These are phyloP conservation scores for Amylostereum chailletii DNA, from an alignment of 1,284 basidiomycete genomes.

Conservation along the genomic window DNA sequence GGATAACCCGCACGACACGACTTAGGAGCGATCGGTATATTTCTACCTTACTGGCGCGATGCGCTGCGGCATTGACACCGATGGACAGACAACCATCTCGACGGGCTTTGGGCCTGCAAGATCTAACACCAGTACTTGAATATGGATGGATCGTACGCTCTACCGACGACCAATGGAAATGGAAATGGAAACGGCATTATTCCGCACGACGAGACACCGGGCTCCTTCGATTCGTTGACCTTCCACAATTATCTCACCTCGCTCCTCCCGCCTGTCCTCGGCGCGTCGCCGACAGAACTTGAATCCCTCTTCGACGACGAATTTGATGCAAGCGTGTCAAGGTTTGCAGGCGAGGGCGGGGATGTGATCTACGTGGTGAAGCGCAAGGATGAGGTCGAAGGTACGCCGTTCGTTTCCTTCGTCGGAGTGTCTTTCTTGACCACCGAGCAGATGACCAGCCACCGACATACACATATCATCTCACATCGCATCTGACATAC, in stretches of 20 bases:
- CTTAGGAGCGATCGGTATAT: too few relatives aligned
- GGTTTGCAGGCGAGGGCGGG: slow-evolving; percentile 68
- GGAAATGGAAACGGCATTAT: slow-evolving; percentile 10
- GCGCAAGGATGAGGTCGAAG: slow-evolving; percentile 60
- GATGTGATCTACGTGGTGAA: slow-evolving; percentile 75
- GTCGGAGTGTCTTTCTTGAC: slow-evolving; percentile 3
- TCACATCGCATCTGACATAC: slow-evolving; percentile 73
- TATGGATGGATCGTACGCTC: slow-evolving; percentile 1
- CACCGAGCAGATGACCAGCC: slow-evolving; percentile 44
- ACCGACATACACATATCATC: slow-evolving; percentile 57
- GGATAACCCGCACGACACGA: too few relatives aligned
- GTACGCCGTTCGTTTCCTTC: slow-evolving; percentile 28
- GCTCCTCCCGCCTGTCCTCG: slow-evolving; percentile 70
- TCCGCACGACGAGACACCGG: slow-evolving; percentile 12
- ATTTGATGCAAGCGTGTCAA: slow-evolving; percentile 63
- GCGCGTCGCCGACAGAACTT: slow-evolving; percentile 53
- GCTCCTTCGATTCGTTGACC: slow-evolving; percentile 47
- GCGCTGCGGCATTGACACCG: too few relatives aligned
- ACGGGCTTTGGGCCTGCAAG: too few relatives aligned
- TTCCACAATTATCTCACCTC: slow-evolving; percentile 62
- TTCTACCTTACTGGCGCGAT: too few relatives aligned
- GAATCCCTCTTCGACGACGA: slow-evolving; percentile 63
- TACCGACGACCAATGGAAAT: slow-evolving; percentile 11
- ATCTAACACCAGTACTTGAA: too few relatives aligned
- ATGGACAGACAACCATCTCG: too few relatives aligned